Percentiles rank a stretch among this genome's conserved stretches.
phyloP scores from a whole-genome alignment of 2,329 filamentous ascomycete species.

The Tolypocladium tundrense region DNA sequence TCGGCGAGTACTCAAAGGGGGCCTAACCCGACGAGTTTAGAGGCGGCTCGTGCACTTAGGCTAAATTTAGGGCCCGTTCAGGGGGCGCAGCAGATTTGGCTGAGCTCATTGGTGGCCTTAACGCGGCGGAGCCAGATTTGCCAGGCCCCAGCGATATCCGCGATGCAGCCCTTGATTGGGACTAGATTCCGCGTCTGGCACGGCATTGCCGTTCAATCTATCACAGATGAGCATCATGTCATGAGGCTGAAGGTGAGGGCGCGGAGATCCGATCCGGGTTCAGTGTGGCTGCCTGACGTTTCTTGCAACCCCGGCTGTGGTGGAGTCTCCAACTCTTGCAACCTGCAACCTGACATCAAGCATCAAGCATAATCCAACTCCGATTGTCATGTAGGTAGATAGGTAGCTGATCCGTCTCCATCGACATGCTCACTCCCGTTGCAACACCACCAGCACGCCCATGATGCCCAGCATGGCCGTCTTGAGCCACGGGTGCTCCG shows the following conservation, averaged over 20 bases:
- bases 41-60: neutral
- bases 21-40: neutral
- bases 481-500: constrained; percentile 95
- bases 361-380: neutral
- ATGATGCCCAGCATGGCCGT: constrained; percentile 89
- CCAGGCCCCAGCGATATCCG: no score
- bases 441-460: constrained; percentile 86
- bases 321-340: neutral
- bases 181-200: no score
- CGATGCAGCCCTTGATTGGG: no score
- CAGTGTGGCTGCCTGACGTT: no score
- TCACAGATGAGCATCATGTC: no score
- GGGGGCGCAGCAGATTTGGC: neutral
- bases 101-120: neutral
- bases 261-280: no score
- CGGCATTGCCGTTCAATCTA: no score
- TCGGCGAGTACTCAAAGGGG: neutral
- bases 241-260: neutral
- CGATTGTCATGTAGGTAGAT: neutral
- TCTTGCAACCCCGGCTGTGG: no score
- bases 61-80: neutral
- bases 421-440: constrained; percentile 57
- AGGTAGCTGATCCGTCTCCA: neutral
- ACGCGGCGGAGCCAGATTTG: neutral
- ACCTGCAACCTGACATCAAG: neutral